Conservation (phyloP, 192 early-diverging fungal genomes). For the Funneliformis mosseae region DNA sequence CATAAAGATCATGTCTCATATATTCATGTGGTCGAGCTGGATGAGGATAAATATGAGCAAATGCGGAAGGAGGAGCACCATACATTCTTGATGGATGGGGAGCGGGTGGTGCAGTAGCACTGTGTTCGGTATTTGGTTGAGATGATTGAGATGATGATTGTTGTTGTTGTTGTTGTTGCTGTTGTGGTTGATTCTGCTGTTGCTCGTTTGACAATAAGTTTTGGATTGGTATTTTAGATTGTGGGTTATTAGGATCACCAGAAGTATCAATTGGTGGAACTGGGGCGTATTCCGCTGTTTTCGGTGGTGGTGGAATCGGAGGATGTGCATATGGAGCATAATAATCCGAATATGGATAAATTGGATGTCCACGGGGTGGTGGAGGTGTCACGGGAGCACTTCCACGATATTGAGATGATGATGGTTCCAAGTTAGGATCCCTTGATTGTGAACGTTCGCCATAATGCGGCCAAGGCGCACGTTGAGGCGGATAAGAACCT, state of each 20-base stretch:
- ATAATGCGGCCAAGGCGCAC: conserved; percentile 15
- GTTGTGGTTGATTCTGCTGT: not conserved
- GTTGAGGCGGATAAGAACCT: not conserved
- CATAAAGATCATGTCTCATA: not conserved
- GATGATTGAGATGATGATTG: not conserved
- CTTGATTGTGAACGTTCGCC: conserved; percentile 7
- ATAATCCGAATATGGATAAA: not conserved
- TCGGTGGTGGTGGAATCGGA: not conserved
- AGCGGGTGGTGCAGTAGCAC: not conserved
- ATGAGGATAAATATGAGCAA: not conserved
- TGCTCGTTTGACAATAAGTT: not conserved
- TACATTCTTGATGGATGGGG: not conserved
- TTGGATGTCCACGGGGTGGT: not conserved
- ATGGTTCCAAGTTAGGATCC: not conserved
- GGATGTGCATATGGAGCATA: conserved; percentile 3
- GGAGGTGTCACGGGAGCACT: not conserved
- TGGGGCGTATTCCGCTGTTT: not conserved
- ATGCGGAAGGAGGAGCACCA: not conserved
- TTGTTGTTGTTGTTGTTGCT: not conserved
- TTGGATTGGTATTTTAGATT: conserved; percentile 6
- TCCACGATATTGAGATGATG: conserved; percentile 2
- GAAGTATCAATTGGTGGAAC: not conserved
- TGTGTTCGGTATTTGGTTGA: not conserved
- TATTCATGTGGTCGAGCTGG: not conserved
- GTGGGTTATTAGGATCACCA: no score